Evolutionary conservation across 805 yeast genomes (phyloP), one percentile per base, ranked within the genome.

Genomic region (Scheffersomyces lignosus): DNA sequence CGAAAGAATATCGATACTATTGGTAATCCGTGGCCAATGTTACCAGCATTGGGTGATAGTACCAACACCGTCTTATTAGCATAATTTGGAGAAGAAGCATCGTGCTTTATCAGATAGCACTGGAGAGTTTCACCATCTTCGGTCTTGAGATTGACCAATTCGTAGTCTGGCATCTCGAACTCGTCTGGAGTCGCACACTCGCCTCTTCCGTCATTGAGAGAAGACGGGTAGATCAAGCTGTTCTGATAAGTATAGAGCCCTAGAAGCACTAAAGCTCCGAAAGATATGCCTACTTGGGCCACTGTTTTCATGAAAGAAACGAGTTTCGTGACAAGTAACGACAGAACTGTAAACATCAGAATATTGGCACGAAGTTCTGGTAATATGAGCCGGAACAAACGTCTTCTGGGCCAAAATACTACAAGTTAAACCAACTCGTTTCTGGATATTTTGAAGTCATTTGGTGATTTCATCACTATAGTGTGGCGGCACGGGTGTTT

Each of bases 1-100:
- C 70, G 62, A 60, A 78, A 86, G 44, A 90, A 80, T 7, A 83
- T 58, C 32, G 81, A 71, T 3, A 86, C 95, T 6, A 88, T 77
- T 1, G 96, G 96, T 32, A 91, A 65, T 18, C 85, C 81, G 54
- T 87, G 88, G 13, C 98, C 98, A 45, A 91, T 91, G 58, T 93
- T 91, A 4, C 98, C 98, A 2, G 97, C 97, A 61, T 91, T 91
- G 4, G 98, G 98, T 33, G 89, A 81, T 34, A 90, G 70, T 15
- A 93, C 73, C 17, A 93, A 52, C 8, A 91, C 74, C 0, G 97
- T 87, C 46, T 83, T 85, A 44, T 76, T 70, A 22, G 72, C 60
- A 39, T 80, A 75, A 15, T 39, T 45, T 3, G 66, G 49, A 3
- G 52, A 41, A 9, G 49, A 46, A 4, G 55, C 48, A 40, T 78